Evolutionary conservation across 345 rosid genomes (phyloP).

Genomic region (Psidium guajava): DNA sequence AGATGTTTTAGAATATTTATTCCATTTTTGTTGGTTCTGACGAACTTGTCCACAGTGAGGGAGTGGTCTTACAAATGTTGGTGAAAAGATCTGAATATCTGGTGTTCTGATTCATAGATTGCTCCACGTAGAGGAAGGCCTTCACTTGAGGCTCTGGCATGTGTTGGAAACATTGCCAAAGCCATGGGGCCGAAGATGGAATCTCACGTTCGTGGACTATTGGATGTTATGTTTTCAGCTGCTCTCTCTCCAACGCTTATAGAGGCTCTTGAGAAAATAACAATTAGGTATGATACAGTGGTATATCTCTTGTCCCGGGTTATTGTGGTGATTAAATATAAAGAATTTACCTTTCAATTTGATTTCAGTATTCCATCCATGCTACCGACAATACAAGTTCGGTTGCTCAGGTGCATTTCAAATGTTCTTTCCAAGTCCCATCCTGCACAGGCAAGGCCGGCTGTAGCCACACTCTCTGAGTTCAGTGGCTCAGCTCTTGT

Average conservation of each 20-base stretch:
- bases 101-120: conserved; percentile 41
- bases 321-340: neutral
- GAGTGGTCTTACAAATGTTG: neutral
- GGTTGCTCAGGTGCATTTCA: conserved; percentile 73
- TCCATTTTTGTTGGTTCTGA: neutral
- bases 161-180: conserved; percentile 95
- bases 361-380: conserved; percentile 79
- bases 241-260: conserved; percentile 30
- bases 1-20: neutral
- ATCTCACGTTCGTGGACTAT: neutral
- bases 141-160: conserved; percentile 6
- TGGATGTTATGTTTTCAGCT: no score
- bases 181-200: conserved; percentile 91
- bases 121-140: conserved; percentile 50
- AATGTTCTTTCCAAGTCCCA: conserved; percentile 73
- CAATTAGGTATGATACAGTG: conserved; percentile 38
- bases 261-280: conserved; percentile 70
- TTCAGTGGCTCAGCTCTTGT: conserved; percentile 58
- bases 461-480: conserved; percentile 34
- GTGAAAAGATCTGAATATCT: neutral
- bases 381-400: conserved; percentile 76
- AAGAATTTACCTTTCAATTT: neutral
- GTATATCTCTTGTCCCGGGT: neutral
- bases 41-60: neutral
- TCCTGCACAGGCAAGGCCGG: conserved; percentile 56